Base-by-base conservation (phyloP, 805 yeast species). In the Lipomyces kockii region DNA sequence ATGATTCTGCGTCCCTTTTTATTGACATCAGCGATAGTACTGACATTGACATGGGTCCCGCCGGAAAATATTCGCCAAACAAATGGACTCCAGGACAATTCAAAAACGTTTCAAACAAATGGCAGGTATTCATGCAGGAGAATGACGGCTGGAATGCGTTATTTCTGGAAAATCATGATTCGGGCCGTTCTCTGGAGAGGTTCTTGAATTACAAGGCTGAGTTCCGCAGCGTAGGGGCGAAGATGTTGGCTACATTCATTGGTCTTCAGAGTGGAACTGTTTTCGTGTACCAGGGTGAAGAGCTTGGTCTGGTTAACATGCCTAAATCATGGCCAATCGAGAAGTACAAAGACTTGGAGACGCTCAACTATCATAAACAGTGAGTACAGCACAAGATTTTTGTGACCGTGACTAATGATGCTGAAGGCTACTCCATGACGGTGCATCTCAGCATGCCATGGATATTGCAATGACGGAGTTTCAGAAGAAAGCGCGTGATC, bases 241-340 rank as follows among this genome's bases (percentile, higher is more conserved):
- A 86, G 76, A 75, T 85, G 74, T 73, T 86, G 68, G 80, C 86
- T 22, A 68, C 82, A 58, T 75, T 85, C 74, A 81, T 82, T 68
- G 64, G 80, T 12, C 72, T 86, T 11, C 79, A 85, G 70, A 82
- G 86, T 37, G 88, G 89, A 60, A 85, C 89, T 11, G 75, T 84
- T 64, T 86, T 80, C 76, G 76, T 86, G 51, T 86, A 85, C 76
- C 89, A 86, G 76, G 89, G 89, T 61, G 89, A 86, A 75, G 89
- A 86, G 73, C 78, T 86, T 69, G 69, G 71, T 11, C 53, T 66
- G 60, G 32, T 43, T 14, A 66, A 66, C 22, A 59, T 67, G 22
- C 69, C 71, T 29, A 73, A 77, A 62, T 73, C 74, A 49, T 85
- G 87, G 86, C 78, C 79, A 27, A 77, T 85, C 63, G 78, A 78